Evolutionary conservation across 345 rosid genomes (phyloP), one percentile per base, ranked within the genome.

Genomic region (Psidium guajava): DNA sequence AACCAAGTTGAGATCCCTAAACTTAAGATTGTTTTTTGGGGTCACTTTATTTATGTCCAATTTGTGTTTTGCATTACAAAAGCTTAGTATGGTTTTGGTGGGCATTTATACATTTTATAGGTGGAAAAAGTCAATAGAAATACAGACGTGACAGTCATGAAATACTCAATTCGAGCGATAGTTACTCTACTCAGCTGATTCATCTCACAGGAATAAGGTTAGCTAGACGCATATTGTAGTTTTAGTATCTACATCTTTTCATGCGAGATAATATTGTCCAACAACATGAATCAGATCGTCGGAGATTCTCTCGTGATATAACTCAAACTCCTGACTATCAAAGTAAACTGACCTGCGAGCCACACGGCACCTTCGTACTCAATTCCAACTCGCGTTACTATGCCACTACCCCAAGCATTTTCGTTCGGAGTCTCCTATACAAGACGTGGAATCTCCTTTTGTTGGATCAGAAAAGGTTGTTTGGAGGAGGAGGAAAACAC

Each of bases 181-280:
- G 11, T 28, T 1, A 64, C 75, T 15, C 11, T 1, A 1, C 6
- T 28, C 0, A 0, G 0, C 0, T 6, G 1, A 27, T 2, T 21
- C 20, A n/a, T 27, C 73, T 14, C 36, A 2, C 5, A 0, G 16
- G 11, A 64, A 64, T 8, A 1, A 64, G 22, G 3, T 16, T 32
- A 64, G 44, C 12, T 64, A 32, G 75, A 32, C 1, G 22, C 28
- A 0, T 0, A 0, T 15, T 11, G 1, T 42, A 15, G 3, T 27
- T 28, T 15, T 1, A 28, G 6, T 15, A 42, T 42, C 6, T 7
- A 0, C n/a, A 0, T 15, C 0, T 42, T 5, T 42, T 6, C 44
- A 42, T 42, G 44, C 44, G 6, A 28, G 3, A 61, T 3, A 0
- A 6, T 0, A 15, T 2, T 2, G 3, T 27, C 0, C 2, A 0